Conservation (phyloP, 768 basidiomycete genomes). For the Boletus reticuloceps region DNA sequence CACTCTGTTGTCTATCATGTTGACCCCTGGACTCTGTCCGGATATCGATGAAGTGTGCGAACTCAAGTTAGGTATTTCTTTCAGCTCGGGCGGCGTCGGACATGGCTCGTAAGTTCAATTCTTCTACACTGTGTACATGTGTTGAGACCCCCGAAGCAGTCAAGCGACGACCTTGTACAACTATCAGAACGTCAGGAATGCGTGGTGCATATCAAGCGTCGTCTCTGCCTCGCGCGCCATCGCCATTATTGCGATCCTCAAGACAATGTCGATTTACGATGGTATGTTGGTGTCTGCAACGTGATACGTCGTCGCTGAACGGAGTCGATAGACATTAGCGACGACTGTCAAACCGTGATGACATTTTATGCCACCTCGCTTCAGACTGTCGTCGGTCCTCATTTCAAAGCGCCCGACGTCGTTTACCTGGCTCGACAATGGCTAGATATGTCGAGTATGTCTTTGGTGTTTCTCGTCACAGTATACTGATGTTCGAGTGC, state of each 20-base stretch:
- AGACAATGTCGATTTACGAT: constrained; percentile 71
- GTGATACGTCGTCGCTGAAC: background rate
- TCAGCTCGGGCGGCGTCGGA: constrained; percentile 42
- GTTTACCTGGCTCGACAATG: constrained; percentile 71
- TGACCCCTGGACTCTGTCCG: constrained; percentile 67
- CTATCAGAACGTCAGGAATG: constrained; percentile 34
- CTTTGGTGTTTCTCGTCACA: background rate
- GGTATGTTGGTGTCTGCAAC: constrained; percentile 36
- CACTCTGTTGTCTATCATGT: constrained; percentile 55
- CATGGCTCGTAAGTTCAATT: constrained; percentile 43
- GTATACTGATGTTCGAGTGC: constrained; percentile 9
- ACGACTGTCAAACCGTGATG: constrained; percentile 68
- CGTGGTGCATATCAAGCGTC: constrained; percentile 73
- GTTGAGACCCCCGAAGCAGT: constrained; percentile 8
- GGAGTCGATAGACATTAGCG: constrained; percentile 54
- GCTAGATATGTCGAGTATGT: constrained; percentile 71
- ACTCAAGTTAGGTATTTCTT: constrained; percentile 49
- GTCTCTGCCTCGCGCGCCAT: constrained; percentile 71
- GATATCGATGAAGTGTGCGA: constrained; percentile 71
- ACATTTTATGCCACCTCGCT: constrained; percentile 80
- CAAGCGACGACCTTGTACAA: constrained; percentile 43
- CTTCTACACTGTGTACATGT: background rate
- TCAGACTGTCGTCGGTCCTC: constrained; percentile 53
- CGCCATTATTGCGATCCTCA: constrained; percentile 63
- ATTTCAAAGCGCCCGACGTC: constrained; percentile 68